A percentile compares a stretch with the other conserved stretches of the same genome.
These are phyloP conservation scores for Malus hybrid DNA, from an alignment of 331 rosid species.

Conservation along the genomic window DNA sequence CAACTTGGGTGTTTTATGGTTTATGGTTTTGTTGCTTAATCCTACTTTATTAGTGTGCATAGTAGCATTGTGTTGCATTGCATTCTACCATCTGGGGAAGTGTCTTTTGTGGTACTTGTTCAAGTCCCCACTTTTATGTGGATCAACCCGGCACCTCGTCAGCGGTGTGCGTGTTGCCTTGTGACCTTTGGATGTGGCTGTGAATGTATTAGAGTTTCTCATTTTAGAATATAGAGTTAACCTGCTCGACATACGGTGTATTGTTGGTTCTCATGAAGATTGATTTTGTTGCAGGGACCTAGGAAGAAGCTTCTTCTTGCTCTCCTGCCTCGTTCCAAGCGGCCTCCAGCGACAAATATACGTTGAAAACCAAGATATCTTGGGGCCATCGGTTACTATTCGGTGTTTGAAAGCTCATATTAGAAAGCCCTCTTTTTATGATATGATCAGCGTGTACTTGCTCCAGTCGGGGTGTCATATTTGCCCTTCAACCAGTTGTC, in stretches of 20 bases:
- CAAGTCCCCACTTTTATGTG: background rate
- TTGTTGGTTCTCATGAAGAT: conserved; percentile 18
- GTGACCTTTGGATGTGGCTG: background rate
- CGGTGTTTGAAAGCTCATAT: conserved; percentile 14
- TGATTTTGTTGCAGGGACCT: conserved; percentile 73
- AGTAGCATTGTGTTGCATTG: background rate
- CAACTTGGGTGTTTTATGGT: background rate
- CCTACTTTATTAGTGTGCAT: background rate
- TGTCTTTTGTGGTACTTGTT: no score
- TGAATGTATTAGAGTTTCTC: background rate
- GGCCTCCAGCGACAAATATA: conserved; percentile 31
- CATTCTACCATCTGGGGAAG: background rate
- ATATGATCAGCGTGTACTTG: conserved; percentile 14
- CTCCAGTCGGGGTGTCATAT: conserved; percentile 16
- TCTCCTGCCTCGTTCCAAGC: conserved; percentile 53
- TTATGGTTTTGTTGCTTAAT: background rate
- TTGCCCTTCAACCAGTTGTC: conserved; percentile 14
- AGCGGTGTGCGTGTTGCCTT: no score
- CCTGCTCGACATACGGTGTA: background rate
- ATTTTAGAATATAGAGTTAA: background rate
- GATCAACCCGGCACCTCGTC: background rate
- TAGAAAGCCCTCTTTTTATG: background rate
- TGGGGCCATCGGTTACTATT: conserved; percentile 11
- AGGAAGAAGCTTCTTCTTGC: conserved; percentile 88
- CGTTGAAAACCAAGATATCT: conserved; percentile 21